Evolutionary conservation across 176 grass and related monocot genomes (phyloP).

Genomic region (Phyllostachys edulis): DNA sequence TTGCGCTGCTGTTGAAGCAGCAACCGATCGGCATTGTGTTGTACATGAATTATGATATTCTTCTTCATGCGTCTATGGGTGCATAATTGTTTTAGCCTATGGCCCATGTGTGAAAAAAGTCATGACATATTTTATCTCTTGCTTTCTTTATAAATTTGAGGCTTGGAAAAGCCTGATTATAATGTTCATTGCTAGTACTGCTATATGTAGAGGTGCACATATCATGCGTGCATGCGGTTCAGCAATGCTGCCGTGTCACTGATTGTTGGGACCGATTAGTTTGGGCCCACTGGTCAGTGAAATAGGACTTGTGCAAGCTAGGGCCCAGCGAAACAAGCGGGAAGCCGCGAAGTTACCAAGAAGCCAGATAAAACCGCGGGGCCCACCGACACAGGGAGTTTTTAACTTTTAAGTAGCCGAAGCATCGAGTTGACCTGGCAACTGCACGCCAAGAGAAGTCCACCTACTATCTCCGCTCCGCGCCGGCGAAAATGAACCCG

Average conservation of each 20-base stretch:
- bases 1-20: constrained; percentile 15
- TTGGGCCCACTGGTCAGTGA: background rate
- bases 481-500: constrained; percentile 25
- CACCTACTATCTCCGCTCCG: background rate
- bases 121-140: background rate
- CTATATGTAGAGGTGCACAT: background rate
- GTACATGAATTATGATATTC: constrained; percentile 30
- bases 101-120: constrained; percentile 14
- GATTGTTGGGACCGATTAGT: background rate
- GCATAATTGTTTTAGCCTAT: constrained; percentile 49
- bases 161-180: background rate
- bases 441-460: background rate
- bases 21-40: constrained; percentile 23
- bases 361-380: constrained; percentile 5
- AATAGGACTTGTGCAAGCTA: too few relatives aligned
- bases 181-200: background rate
- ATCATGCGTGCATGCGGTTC: background rate
- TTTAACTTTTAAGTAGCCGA: constrained; percentile 2
- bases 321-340: background rate
- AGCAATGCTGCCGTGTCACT: background rate
- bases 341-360: constrained; percentile 39
- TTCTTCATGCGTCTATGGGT: constrained; percentile 26
- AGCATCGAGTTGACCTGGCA: constrained; percentile 39
- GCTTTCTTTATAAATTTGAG: background rate
- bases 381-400: background rate